Evolutionary conservation across 257 asterid species (phyloP).

Genomic region (Dorcoceras hygrometricum): DNA sequence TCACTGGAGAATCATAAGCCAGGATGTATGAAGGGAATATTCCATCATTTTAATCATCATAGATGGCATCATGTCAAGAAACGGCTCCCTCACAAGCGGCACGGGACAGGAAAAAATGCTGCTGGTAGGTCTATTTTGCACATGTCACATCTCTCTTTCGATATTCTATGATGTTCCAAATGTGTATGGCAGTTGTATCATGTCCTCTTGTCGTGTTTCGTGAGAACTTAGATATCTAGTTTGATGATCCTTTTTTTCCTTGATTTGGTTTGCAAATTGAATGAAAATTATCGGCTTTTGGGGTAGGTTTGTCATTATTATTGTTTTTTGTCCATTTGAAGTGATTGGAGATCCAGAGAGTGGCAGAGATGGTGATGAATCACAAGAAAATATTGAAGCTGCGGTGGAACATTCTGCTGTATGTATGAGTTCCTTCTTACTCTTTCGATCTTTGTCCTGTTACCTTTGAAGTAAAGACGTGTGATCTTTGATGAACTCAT

Average conservation of each 20-base stretch:
- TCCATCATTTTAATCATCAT: slow-evolving; percentile 56
- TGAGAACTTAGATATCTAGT: neutral
- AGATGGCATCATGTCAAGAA: slow-evolving; percentile 51
- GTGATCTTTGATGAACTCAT: neutral
- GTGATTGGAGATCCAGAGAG: slow-evolving; percentile 36
- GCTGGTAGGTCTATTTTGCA: slow-evolving; percentile 24
- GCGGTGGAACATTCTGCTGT: slow-evolving; percentile 32
- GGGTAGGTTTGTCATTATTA: neutral
- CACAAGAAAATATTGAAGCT: slow-evolving; percentile 25
- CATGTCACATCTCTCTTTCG: neutral
- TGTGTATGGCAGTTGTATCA: too few species aligned
- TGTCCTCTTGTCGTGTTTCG: neutral
- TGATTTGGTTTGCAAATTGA: neutral
- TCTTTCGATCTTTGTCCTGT: neutral
- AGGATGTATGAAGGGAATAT: slow-evolving; percentile 60
- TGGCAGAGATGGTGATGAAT: slow-evolving; percentile 21
- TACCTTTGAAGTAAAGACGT: neutral
- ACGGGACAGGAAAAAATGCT: slow-evolving; percentile 28
- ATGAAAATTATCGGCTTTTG: neutral
- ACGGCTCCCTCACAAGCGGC: slow-evolving; percentile 45
- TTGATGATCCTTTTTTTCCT: neutral
- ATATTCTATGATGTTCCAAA: neutral
- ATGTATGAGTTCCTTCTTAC: slow-evolving; percentile 24
- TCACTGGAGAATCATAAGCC: slow-evolving; percentile 38
- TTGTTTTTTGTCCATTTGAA: neutral